Conservation (phyloP, 768 basidiomycete genomes). For the Polyporus arcularius region DNA sequence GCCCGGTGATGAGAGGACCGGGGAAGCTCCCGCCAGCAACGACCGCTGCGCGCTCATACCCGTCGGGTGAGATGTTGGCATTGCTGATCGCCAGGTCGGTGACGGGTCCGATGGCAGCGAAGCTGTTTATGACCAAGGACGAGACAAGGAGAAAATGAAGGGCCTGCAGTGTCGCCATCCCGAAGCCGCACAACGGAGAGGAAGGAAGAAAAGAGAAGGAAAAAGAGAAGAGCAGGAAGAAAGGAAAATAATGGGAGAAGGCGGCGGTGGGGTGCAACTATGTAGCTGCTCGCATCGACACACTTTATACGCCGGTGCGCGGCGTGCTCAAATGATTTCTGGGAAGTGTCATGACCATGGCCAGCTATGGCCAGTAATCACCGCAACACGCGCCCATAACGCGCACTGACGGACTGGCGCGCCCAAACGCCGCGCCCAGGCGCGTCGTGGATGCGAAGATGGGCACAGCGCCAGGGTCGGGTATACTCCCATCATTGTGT, state of each 20-base stretch:
- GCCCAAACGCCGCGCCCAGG: background rate
- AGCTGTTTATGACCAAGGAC: slow-evolving; percentile 2
- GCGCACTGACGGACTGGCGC: background rate
- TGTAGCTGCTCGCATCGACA: background rate
- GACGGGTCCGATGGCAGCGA: slow-evolving; percentile 27
- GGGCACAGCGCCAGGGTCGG: background rate
- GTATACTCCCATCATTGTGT: background rate
- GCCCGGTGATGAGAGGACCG: slow-evolving; percentile 47
- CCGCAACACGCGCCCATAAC: background rate
- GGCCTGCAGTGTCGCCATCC: background rate
- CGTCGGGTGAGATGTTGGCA: slow-evolving; percentile 26
- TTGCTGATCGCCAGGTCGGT: slow-evolving; percentile 27
- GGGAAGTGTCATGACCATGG: background rate
- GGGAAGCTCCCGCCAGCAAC: slow-evolving; percentile 50
- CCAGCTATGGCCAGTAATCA: background rate
- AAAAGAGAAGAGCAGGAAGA: background rate
- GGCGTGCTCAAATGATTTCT: background rate
- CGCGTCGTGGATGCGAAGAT: background rate
- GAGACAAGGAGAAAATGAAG: slow-evolving; percentile 3
- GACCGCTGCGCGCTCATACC: slow-evolving; percentile 33
- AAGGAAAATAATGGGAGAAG: background rate
- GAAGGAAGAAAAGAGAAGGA: background rate
- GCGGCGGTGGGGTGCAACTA: background rate
- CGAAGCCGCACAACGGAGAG: background rate
- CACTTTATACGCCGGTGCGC: background rate